A percentile compares a stretch with the other conserved stretches of the same genome.
Evolutionary conservation across 2,329 filamentous ascomycete genomes (phyloP).

Genomic region (Gremmenia infestans): DNA sequence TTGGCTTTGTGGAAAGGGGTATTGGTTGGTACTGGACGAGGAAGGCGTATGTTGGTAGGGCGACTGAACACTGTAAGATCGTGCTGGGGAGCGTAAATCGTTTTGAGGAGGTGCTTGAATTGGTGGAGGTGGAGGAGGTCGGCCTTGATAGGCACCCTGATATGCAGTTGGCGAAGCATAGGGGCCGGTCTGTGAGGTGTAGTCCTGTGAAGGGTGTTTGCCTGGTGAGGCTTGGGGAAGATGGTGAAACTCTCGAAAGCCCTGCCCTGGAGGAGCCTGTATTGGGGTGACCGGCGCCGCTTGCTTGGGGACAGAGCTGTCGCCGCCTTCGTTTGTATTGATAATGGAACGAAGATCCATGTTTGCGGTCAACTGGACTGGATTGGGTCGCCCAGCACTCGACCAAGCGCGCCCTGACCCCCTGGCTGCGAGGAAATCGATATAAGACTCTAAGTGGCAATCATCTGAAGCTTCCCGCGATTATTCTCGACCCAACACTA

Average conservation of each 20-base stretch:
- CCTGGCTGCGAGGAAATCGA: conserved; percentile 21
- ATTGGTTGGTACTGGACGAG: conserved; percentile 26
- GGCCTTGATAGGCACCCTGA: conserved; percentile 27
- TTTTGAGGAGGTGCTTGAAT: conserved; percentile 36
- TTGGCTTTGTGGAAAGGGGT: conserved; percentile 30
- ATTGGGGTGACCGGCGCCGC: conserved; percentile 30
- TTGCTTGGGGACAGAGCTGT: conserved; percentile 23
- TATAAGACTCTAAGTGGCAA: conserved; percentile 7
- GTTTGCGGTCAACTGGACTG: conserved; percentile 23
- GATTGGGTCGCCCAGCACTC: conserved; percentile 15
- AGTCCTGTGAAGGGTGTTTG: conserved; percentile 31
- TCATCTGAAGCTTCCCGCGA: conserved; percentile 21
- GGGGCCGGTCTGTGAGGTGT: conserved; percentile 24
- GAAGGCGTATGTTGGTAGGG: conserved; percentile 30
- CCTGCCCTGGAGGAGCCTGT: conserved; percentile 25
- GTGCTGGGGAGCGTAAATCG: conserved; percentile 39
- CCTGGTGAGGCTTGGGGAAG: conserved; percentile 27
- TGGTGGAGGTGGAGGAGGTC: conserved; percentile 35
- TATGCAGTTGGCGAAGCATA: conserved; percentile 31
- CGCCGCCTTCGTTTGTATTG: conserved; percentile 35
- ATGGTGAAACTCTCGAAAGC: conserved; percentile 30
- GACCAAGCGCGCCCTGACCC: conserved; percentile 21
- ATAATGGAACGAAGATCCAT: conserved; percentile 51
- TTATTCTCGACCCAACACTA: not conserved
- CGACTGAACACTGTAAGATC: conserved; percentile 32